Percentiles rank a stretch among this genome's conserved stretches.
Conservation (phyloP, 768 basidiomycete species). For the Termitomyces heimii region DNA sequence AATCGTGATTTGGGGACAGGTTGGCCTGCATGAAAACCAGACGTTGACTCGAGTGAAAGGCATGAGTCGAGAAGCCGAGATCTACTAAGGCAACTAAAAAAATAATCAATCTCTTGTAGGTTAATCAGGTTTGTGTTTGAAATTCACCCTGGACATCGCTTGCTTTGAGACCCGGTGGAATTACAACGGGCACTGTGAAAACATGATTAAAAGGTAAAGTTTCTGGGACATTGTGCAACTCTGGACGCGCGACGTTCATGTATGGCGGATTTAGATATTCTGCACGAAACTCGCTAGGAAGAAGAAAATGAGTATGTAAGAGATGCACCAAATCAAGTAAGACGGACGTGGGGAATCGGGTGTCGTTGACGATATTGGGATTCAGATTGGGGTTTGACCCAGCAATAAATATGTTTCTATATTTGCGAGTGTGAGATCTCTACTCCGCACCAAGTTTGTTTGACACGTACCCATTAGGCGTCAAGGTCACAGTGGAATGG, state of each 20-base stretch:
- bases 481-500: conserved; percentile 54
- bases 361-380: conserved; percentile 4
- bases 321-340: conserved; percentile 11
- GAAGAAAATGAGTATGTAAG: conserved; percentile 15
- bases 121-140: not conserved
- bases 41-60: conserved; percentile 22
- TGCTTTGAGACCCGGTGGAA: conserved; percentile 23
- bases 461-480: conserved; percentile 41
- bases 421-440: not conserved
- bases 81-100: conserved; percentile 33
- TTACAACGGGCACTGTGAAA: conserved; percentile 26
- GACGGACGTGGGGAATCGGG: conserved; percentile 6
- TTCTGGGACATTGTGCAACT: conserved; percentile 27
- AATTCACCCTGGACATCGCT: conserved; percentile 21
- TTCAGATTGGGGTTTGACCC: conserved; percentile 36
- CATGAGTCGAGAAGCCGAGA: conserved; percentile 37
- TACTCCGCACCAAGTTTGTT: not conserved
- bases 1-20: conserved; percentile 24
- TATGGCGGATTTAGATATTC: conserved; percentile 39
- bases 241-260: conserved; percentile 30
- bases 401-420: conserved; percentile 23
- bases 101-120: not conserved
- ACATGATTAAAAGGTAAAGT: conserved; percentile 29
- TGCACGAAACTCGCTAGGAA: conserved; percentile 29
- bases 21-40: conserved; percentile 29